phyloP scores from a whole-genome alignment of 2,329 filamentous ascomycete genomes.

The Penicillium paneum region DNA sequence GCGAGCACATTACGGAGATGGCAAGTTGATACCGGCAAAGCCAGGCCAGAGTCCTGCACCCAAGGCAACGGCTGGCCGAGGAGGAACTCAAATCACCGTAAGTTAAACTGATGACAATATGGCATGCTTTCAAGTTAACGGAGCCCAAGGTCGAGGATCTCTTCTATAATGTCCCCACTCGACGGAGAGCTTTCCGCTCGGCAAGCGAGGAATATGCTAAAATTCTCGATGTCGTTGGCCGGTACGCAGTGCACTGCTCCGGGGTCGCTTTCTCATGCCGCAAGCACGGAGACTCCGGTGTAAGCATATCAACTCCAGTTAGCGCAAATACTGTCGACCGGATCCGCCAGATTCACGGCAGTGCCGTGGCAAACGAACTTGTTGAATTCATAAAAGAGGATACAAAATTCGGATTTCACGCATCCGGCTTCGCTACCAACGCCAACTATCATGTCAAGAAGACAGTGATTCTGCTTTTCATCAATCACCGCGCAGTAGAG shows the following conservation, averaged over 20 bases:
- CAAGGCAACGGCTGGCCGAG: slow-evolving; percentile 79
- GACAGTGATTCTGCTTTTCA: slow-evolving; percentile 84
- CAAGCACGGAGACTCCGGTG: slow-evolving; percentile 84
- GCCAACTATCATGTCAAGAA: slow-evolving; percentile 94
- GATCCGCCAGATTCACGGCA: slow-evolving; percentile 86
- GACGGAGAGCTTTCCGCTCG: slow-evolving; percentile 85
- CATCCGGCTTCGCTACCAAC: slow-evolving; percentile 78
- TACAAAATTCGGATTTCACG: slow-evolving; percentile 77
- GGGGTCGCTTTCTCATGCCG: slow-evolving; percentile 96
- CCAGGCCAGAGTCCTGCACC: slow-evolving; percentile 84
- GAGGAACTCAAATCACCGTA: slow-evolving; percentile 87
- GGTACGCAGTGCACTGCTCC: slow-evolving; percentile 87
- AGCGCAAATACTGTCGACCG: slow-evolving; percentile 72
- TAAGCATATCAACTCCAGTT: slow-evolving; percentile 74
- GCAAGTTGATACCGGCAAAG: slow-evolving; percentile 76
- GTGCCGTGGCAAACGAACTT: slow-evolving; percentile 79
- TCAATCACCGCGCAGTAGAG: slow-evolving; percentile 93
- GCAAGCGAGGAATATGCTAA: slow-evolving; percentile 95
- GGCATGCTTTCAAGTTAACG: not conserved
- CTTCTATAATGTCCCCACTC: slow-evolving; percentile 92
- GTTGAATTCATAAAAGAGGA: slow-evolving; percentile 71
- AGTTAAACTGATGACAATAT: slow-evolving; percentile 12
- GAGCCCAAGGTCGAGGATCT: slow-evolving; percentile 72
- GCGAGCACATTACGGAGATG: slow-evolving; percentile 82
- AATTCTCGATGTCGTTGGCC: slow-evolving; percentile 89